Conservation (phyloP, 352 stramenopile genomes). For the Phytopythium kandeliae region DNA sequence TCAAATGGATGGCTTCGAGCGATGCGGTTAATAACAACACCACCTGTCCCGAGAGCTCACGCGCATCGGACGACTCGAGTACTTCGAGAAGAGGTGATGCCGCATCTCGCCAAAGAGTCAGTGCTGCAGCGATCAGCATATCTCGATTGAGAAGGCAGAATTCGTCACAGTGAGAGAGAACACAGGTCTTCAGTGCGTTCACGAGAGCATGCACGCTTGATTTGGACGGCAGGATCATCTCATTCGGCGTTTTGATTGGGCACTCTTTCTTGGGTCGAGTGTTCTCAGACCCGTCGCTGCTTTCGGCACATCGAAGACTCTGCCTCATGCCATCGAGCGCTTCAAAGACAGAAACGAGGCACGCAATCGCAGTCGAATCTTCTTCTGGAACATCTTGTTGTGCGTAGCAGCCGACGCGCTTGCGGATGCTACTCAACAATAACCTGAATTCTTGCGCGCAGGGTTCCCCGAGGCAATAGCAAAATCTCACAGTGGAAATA, state of each 20-base stretch:
- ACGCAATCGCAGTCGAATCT: background rate
- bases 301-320: background rate
- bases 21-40: conserved; percentile 19
- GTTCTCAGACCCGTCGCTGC: background rate
- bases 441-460: background rate
- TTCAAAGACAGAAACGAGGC: background rate
- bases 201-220: background rate
- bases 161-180: conserved; percentile 13
- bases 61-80: conserved; percentile 21
- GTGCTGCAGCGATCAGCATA: conserved; percentile 21
- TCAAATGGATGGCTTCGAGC: conserved; percentile 34
- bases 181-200: conserved; percentile 19
- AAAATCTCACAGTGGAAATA: conserved; percentile 17
- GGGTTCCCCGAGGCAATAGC: conserved; percentile 18
- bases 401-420: background rate
- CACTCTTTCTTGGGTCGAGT: background rate
- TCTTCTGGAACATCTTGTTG: background rate
- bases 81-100: conserved; percentile 20
- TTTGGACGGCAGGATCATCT: background rate
- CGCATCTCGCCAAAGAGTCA: conserved; percentile 38
- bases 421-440: background rate
- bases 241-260: background rate
- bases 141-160: conserved; percentile 24
- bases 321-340: background rate
- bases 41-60: conserved; percentile 12